These are phyloP conservation scores for Sherardia arvensis DNA, from an alignment of 257 asterid species.

Conservation along the genomic window DNA sequence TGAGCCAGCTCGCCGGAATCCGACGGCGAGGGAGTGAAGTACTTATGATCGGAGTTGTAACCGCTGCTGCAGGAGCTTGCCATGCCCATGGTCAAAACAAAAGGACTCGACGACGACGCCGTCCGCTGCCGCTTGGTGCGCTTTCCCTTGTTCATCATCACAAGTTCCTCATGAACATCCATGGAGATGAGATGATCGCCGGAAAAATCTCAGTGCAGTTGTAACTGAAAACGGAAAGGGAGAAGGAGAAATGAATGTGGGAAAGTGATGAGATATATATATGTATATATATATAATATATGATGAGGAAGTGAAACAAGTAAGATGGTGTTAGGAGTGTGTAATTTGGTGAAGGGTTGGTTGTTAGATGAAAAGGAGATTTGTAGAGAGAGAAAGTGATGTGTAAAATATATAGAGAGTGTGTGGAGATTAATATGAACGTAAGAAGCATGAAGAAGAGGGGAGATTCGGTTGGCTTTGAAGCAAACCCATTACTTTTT, in stretches of 20 bases:
- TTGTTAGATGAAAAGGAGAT: not conserved
- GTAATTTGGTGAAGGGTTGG: slow-evolving; percentile 1
- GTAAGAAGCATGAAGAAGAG: slow-evolving; percentile 18
- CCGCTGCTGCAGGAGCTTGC: slow-evolving; percentile 35
- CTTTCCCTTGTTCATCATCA: slow-evolving; percentile 42
- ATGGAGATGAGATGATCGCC: not conserved
- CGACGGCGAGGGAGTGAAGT: slow-evolving; percentile 14
- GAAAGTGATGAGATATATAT: slow-evolving; percentile 1
- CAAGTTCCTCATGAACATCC: slow-evolving; percentile 34
- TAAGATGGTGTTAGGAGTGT: not conserved
- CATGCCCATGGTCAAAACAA: slow-evolving; percentile 40
- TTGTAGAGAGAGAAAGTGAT: not conserved
- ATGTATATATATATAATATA: not conserved
- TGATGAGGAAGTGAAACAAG: not conserved
- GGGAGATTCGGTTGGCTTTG: slow-evolving; percentile 82
- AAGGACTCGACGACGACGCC: slow-evolving; percentile 33
- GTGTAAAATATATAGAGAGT: not conserved
- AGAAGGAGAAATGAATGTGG: not conserved
- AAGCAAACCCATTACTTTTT: slow-evolving; percentile 77
- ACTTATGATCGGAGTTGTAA: slow-evolving; percentile 11
- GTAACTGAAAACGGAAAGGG: not conserved
- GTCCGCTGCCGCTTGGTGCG: slow-evolving; percentile 61
- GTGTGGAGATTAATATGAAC: slow-evolving; percentile 9
- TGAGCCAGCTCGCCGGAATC: slow-evolving; percentile 21
- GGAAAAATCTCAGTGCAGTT: not conserved